Base-by-base conservation (phyloP, 805 yeast species). In the Ogataea neopini region DNA sequence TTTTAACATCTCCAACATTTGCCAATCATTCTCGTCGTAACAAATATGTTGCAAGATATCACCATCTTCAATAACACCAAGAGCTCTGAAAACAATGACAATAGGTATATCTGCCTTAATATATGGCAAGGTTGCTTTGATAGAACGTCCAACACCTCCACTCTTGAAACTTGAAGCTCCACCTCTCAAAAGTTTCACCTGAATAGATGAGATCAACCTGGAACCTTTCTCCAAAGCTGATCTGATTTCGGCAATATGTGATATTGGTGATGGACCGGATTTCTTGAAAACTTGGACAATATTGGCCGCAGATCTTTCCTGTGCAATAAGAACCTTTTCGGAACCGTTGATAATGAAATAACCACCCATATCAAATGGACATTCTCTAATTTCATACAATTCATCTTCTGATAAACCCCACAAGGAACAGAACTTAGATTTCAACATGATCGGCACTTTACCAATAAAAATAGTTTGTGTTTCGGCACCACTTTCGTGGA, bases 301-400 rank as follows among this genome's bases (percentile, higher is more conserved):
- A 66, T 94, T 94, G 41, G 99, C 99, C 11, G 99, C 98, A 50
- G 94, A 84, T 68, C 99, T 83, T 71, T 94, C 99, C 72, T 94
- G 99, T 26, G 99, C 99, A 74, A 94, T 94, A 62, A 94, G 76
- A 47, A 94, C 99, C 69, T 94, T 94, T 68, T 94, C 99, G 17
- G 97, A 89, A 61, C 99, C 99, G 73, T 94, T 94, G 64, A 94
- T 94, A 59, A 94, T 91, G 66, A 94, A 94, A 70, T 94, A 94
- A 53, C 99, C 99, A 69, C 99, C 99, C 95, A 94, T 96, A 77
- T 94, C 99, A 70, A 88, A 94, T 26, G 99, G 99, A 73, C 99
- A 94, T 72, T 94, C 99, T 70, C 94, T 91, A 64, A 94, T 80
- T 60, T 90, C 96, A 71, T 91, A 94, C 62, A 91, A 80, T 70